A percentile compares a stretch with the other conserved stretches of the same genome.
Evolutionary conservation across 2,329 filamentous ascomycete species (phyloP).

Genomic region (Lanzia echinophila): DNA sequence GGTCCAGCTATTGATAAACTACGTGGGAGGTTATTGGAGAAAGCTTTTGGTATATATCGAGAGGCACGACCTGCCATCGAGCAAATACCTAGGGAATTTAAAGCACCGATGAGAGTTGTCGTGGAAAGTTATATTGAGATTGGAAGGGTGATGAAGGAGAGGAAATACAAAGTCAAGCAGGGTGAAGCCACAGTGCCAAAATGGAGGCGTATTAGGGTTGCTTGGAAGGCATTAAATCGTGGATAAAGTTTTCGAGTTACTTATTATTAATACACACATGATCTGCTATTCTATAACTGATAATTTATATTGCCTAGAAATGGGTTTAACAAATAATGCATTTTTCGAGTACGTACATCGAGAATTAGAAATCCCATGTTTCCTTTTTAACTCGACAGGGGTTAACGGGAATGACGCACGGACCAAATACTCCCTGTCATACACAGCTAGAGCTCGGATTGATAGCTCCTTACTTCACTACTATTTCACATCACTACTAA

Average conservation of each 20-base stretch:
- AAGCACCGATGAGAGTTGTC: conserved; percentile 59
- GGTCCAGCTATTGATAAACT: conserved; percentile 42
- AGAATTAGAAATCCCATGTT: too few species aligned
- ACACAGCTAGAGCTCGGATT: too few species aligned
- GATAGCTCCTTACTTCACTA: too few species aligned
- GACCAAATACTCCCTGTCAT: too few species aligned
- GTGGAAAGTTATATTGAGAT: conserved; percentile 75
- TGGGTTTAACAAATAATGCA: too few species aligned
- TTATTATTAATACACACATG: background rate
- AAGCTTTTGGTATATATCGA: conserved; percentile 55
- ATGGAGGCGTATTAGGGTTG: conserved; percentile 45
- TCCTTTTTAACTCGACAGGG: too few species aligned
- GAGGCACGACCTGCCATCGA: conserved; percentile 51
- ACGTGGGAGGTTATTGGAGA: conserved; percentile 47
- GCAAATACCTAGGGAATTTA: conserved; percentile 50
- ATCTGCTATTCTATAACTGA: too few species aligned
- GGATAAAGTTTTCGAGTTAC: conserved; percentile 4
- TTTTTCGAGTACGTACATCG: too few species aligned
- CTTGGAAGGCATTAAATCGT: conserved; percentile 46
- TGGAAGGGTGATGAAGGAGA: conserved; percentile 48
- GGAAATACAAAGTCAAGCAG: conserved; percentile 37
- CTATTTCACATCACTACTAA: too few species aligned
- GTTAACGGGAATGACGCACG: too few species aligned
- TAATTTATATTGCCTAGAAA: too few species aligned
- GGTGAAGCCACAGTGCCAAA: conserved; percentile 40